phyloP scores from a whole-genome alignment of 345 rosid species.

The Brassica carinata region DNA sequence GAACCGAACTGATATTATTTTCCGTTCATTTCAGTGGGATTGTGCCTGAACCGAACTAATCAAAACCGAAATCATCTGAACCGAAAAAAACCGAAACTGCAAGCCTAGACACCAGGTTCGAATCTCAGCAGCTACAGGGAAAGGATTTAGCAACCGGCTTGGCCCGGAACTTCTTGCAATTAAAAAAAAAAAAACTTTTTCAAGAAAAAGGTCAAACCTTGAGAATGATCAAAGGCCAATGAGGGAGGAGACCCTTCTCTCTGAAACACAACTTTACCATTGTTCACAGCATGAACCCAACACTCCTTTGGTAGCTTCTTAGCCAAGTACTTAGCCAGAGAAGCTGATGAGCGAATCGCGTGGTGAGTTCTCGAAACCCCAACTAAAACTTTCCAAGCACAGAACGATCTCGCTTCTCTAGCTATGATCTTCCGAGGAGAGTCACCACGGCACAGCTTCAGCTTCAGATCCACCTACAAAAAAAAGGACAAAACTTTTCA shows the following conservation, averaged over 20 bases:
- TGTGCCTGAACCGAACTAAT: too few relatives aligned
- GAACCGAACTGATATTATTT: too few relatives aligned
- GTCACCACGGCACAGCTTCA: constrained; percentile 81
- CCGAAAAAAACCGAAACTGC: too few relatives aligned
- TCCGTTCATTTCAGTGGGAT: too few relatives aligned
- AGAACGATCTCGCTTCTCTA: constrained; percentile 69
- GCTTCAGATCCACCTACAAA: constrained; percentile 88
- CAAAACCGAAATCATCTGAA: too few relatives aligned
- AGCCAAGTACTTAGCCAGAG: constrained; percentile 86
- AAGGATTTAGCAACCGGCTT: too few relatives aligned
- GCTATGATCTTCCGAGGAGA: constrained; percentile 68
- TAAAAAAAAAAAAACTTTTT: too few relatives aligned
- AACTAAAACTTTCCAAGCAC: constrained; percentile 64
- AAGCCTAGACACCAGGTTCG: too few relatives aligned
- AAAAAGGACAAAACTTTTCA: constrained; percentile 18
- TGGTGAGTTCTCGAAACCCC: constrained; percentile 59
- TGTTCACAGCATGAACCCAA: constrained; percentile 69
- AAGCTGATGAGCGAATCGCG: constrained; percentile 59
- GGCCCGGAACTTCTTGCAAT: too few relatives aligned
- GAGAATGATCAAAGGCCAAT: constrained; percentile 30
- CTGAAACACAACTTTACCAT: constrained; percentile 71
- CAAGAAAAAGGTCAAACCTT: too few relatives aligned
- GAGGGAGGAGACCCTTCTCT: constrained; percentile 61
- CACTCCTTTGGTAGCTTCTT: constrained; percentile 61
- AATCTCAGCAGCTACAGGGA: too few relatives aligned